These are phyloP conservation scores for Luffa acutangula DNA, from an alignment of 306 rosid genomes.

Conservation along the genomic window DNA sequence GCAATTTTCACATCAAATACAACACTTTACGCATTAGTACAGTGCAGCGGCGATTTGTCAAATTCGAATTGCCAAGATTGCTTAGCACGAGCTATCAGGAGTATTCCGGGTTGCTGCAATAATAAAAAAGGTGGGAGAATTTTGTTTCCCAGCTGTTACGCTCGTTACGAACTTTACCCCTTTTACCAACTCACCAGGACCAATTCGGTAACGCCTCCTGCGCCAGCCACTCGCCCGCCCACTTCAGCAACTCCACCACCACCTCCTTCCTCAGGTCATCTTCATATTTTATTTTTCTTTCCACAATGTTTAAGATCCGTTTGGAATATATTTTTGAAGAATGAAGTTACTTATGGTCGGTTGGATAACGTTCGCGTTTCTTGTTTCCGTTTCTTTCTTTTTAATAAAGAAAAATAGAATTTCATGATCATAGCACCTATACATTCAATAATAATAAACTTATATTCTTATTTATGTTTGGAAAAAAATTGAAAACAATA, in stretches of 20 bases:
- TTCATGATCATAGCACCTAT: too few relatives aligned
- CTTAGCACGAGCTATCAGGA: not conserved
- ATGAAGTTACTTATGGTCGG: too few relatives aligned
- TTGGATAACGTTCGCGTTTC: too few relatives aligned
- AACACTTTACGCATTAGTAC: constrained; percentile 7
- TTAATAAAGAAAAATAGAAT: too few relatives aligned
- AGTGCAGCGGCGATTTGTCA: constrained; percentile 22
- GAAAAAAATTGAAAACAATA: too few relatives aligned
- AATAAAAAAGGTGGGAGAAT: constrained; percentile 11
- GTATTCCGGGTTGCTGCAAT: not conserved
- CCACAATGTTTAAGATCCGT: too few relatives aligned
- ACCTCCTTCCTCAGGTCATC: too few relatives aligned
- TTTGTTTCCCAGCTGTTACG: constrained; percentile 18
- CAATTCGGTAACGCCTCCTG: not conserved
- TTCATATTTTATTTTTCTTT: too few relatives aligned
- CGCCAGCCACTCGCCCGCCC: not conserved
- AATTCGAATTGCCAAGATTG: constrained; percentile 7
- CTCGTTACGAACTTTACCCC: constrained; percentile 11
- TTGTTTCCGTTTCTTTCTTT: too few relatives aligned
- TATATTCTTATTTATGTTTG: too few relatives aligned
- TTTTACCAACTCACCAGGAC: not conserved
- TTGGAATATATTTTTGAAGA: too few relatives aligned
- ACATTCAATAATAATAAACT: too few relatives aligned
- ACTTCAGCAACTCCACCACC: not conserved
- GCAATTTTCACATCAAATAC: not conserved